These are phyloP conservation scores for Solanum hybrid DNA, from an alignment of 305 asterid species.

Conservation along the genomic window DNA sequence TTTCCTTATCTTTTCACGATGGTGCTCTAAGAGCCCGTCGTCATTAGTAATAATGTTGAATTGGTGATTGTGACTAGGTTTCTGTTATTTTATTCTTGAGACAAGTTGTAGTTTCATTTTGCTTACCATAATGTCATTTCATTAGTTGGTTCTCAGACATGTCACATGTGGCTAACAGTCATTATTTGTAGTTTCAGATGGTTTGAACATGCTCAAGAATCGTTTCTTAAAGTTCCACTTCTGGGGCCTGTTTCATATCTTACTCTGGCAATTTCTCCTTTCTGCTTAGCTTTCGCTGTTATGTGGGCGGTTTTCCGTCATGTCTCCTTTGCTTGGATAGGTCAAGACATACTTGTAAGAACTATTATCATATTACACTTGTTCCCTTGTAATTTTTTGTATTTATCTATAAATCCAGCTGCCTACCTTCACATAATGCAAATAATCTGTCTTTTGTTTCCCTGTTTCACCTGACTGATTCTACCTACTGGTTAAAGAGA, in stretches of 20 bases:
- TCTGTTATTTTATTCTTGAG: background rate
- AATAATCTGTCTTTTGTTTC: background rate
- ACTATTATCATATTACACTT: background rate
- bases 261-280: constrained; percentile 83
- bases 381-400: background rate
- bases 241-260: constrained; percentile 80
- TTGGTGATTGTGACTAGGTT: background rate
- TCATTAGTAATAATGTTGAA: background rate
- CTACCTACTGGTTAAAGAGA: background rate
- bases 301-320: constrained; percentile 79
- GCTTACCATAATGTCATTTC: background rate
- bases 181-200: constrained; percentile 75
- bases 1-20: background rate
- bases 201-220: constrained; percentile 62
- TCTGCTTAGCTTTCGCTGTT: constrained; percentile 80
- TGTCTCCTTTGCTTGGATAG: constrained; percentile 86
- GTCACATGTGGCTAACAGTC: constrained; percentile 20
- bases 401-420: background rate
- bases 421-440: background rate
- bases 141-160: constrained; percentile 1
- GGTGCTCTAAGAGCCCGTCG: background rate
- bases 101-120: background rate
- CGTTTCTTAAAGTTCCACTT: constrained; percentile 63
- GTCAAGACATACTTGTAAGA: constrained; percentile 97
- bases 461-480: background rate